Percentiles rank a stretch among this genome's conserved stretches.
Evolutionary conservation across 2,329 filamentous ascomycete species (phyloP).

Genomic region (Pseudocercospora cruenta): DNA sequence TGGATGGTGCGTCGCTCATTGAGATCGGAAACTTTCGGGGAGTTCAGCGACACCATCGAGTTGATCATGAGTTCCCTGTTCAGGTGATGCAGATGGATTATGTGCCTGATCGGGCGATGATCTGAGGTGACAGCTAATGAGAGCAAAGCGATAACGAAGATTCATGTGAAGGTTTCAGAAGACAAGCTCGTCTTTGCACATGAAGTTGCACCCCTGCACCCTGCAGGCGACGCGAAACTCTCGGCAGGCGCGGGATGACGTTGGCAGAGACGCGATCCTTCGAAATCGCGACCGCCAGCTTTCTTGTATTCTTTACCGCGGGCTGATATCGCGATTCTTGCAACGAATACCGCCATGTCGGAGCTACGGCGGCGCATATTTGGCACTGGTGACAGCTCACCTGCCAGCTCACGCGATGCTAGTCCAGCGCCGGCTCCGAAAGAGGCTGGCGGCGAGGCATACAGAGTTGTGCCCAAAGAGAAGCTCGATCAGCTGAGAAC

Average conservation of each 20-base stretch:
- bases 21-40: background rate
- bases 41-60: background rate
- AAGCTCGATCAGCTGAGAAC: constrained; percentile 50
- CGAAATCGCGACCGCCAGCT: background rate
- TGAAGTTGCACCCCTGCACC: background rate
- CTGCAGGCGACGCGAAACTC: background rate
- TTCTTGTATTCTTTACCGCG: background rate
- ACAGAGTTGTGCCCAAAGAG: constrained; percentile 56
- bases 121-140: background rate
- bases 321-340: background rate
- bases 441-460: constrained; percentile 40
- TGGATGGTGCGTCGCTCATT: constrained; percentile 15
- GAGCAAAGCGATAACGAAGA: background rate
- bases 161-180: constrained; percentile 1
- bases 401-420: constrained; percentile 45
- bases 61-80: background rate
- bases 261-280: background rate
- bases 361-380: constrained; percentile 41
- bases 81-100: background rate
- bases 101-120: background rate
- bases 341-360: constrained; percentile 31
- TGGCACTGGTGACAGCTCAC: constrained; percentile 35
- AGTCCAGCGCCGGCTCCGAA: constrained; percentile 44
- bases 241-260: background rate
- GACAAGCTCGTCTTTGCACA: background rate